Percentiles rank a stretch among this genome's conserved stretches.
phyloP scores from a whole-genome alignment of 2,329 filamentous ascomycete genomes.

The Camptophora hylomeconis region DNA sequence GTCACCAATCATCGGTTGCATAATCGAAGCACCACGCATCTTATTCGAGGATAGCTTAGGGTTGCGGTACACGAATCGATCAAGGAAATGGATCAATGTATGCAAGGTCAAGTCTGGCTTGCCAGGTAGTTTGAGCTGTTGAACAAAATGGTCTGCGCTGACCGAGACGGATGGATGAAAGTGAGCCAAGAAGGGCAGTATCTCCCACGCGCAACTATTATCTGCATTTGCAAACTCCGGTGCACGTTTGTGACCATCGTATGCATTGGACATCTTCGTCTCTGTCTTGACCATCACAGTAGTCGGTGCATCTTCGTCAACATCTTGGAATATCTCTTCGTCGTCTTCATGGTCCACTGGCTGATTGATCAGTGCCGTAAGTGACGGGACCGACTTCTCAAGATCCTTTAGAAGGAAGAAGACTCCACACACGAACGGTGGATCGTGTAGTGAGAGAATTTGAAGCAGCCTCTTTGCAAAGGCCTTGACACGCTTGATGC shows the following conservation, averaged over 20 bases:
- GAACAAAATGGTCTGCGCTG: constrained; percentile 61
- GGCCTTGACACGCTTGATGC: constrained; percentile 81
- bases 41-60: constrained; percentile 55
- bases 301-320: constrained; percentile 34
- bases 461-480: constrained; percentile 92
- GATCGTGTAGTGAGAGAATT: constrained; percentile 74
- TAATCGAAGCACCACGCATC: constrained; percentile 74
- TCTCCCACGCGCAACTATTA: constrained; percentile 82
- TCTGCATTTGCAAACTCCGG: constrained; percentile 92
- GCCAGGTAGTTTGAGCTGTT: constrained; percentile 56
- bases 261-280: constrained; percentile 31
- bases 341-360: constrained; percentile 67
- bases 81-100: constrained; percentile 86
- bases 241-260: constrained; percentile 83
- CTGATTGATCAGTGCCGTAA: constrained; percentile 65
- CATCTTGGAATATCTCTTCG: constrained; percentile 58
- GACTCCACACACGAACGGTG: constrained; percentile 85
- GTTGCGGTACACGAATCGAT: constrained; percentile 97
- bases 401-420: constrained; percentile 79
- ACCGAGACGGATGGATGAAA: constrained; percentile 89
- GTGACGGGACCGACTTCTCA: constrained; percentile 62
- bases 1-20: constrained; percentile 73
- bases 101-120: constrained; percentile 88
- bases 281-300: constrained; percentile 16
- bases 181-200: constrained; percentile 62